Conservation (phyloP, 805 yeast genomes). For the Ogataea corticis region DNA sequence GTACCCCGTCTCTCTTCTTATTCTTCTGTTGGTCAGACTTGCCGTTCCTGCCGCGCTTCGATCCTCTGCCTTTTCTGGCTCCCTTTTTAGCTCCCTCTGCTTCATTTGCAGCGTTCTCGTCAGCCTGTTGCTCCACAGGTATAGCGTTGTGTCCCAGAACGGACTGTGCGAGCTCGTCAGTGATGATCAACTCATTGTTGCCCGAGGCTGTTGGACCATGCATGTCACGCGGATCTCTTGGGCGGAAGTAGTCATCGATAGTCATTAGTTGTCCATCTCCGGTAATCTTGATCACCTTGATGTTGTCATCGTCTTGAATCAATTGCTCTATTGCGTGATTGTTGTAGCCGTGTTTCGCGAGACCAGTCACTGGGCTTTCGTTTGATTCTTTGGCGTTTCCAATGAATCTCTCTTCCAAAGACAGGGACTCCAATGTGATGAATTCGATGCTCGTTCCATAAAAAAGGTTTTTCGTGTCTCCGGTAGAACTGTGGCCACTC, state of each 20-base stretch:
- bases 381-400: background rate
- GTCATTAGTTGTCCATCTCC: constrained; percentile 30
- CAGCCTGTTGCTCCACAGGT: background rate
- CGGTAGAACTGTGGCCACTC: constrained; percentile 5
- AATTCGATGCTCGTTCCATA: constrained; percentile 35
- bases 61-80: background rate
- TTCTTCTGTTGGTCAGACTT: constrained; percentile 6
- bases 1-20: constrained; percentile 27
- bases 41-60: background rate
- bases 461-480: constrained; percentile 18
- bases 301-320: constrained; percentile 35
- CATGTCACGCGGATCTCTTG: background rate
- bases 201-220: constrained; percentile 3
- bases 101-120: background rate
- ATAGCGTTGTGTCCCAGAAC: constrained; percentile 24
- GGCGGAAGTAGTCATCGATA: constrained; percentile 32
- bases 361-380: background rate
- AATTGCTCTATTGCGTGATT: constrained; percentile 31
- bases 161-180: constrained; percentile 30
- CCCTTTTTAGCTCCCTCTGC: background rate
- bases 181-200: constrained; percentile 19
- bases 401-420: constrained; percentile 22
- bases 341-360: constrained; percentile 25
- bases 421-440: constrained; percentile 30
- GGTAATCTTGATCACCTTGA: constrained; percentile 29